Evolutionary conservation across 805 yeast genomes (phyloP), one percentile per base, ranked within the genome.

Genomic region (Kregervanrija fluxuum): DNA sequence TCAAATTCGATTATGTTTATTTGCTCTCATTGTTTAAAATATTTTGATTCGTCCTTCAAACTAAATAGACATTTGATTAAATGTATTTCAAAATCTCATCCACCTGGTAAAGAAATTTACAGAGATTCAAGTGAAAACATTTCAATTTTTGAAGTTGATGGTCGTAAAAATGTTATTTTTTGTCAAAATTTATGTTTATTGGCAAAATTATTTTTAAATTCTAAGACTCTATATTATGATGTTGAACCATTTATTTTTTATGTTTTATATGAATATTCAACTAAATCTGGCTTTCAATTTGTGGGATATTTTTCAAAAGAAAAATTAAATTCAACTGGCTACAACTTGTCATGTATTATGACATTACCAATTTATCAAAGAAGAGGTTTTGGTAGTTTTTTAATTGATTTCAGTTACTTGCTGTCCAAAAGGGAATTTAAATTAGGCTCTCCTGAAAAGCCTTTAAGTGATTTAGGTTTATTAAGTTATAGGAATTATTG

Each of bases 221-320:
- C 96, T 2, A 93, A 93, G 59, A 88, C 97, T 0, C 68, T 93
- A 42, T 90, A 89, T 59, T 88, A 88, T 59, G 98, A 93, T 57
- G 98, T 91, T 37, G 96, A 93, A 61, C 96, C 98, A 1, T 91
- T 91, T 55, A 75, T 85, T 59, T 93, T 93, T 59, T 93, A 91
- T 63, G 79, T 90, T 2, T 64, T 93, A 38, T 85, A 91, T 5
- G 93, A 85, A 51, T 68, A 74, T 37, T 85, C 80, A 54, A 16
- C 46, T 0, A 52, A 56, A 3, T 56, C 58, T 8, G 70, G 69
- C 13, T 82, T 82, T 57, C 89, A 86, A 57, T 85, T 93, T 64
- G 90, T 90, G 34, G 99, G 99, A 0, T 93, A 93, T 62, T 93
- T 93, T 59, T 85, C 95, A 17, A 93, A 93, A 56, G 96, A 90